These are phyloP conservation scores for Gloeostereum incarnatum DNA, from an alignment of 768 basidiomycete genomes.

Conservation along the genomic window DNA sequence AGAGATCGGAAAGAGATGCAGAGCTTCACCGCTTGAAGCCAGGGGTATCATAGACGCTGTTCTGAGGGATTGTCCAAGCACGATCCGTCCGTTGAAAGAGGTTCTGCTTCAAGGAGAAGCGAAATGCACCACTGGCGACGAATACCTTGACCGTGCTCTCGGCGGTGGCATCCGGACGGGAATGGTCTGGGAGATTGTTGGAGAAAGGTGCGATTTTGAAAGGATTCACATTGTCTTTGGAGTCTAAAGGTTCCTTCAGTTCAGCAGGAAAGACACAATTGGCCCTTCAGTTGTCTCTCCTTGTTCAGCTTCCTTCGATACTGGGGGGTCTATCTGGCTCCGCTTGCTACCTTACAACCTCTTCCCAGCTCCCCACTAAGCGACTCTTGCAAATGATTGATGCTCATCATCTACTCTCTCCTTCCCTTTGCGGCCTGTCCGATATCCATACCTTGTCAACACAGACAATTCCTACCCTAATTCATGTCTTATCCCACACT, in stretches of 20 bases:
- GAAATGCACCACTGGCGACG: slow-evolving; percentile 68
- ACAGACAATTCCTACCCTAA: slow-evolving; percentile 43
- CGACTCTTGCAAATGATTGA: slow-evolving; percentile 61
- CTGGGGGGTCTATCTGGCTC: slow-evolving; percentile 57
- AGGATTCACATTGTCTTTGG: slow-evolving; percentile 6
- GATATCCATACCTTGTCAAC: slow-evolving; percentile 56
- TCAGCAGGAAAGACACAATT: slow-evolving; percentile 94
- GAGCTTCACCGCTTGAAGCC: slow-evolving; percentile 37
- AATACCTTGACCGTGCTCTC: slow-evolving; percentile 52
- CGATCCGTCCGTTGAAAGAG: slow-evolving; percentile 30
- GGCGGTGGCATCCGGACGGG: slow-evolving; percentile 77
- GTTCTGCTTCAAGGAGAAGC: slow-evolving; percentile 26
- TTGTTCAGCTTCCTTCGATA: slow-evolving; percentile 58
- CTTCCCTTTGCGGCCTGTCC: slow-evolving; percentile 33
- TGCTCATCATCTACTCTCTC: slow-evolving; percentile 35
- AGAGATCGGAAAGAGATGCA: slow-evolving; percentile 51
- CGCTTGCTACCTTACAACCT: slow-evolving; percentile 72
- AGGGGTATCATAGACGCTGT: slow-evolving; percentile 40
- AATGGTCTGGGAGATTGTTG: slow-evolving; percentile 81
- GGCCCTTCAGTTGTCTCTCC: slow-evolving; percentile 73
- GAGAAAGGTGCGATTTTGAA: slow-evolving; percentile 60
- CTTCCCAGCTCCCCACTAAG: slow-evolving; percentile 54
- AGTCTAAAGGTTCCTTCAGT: slow-evolving; percentile 36
- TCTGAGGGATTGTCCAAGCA: slow-evolving; percentile 30
- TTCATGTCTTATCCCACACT: slow-evolving; percentile 42